Evolutionary conservation across 352 stramenopile genomes (phyloP).

Genomic region (Globisporangium iwayamae): DNA sequence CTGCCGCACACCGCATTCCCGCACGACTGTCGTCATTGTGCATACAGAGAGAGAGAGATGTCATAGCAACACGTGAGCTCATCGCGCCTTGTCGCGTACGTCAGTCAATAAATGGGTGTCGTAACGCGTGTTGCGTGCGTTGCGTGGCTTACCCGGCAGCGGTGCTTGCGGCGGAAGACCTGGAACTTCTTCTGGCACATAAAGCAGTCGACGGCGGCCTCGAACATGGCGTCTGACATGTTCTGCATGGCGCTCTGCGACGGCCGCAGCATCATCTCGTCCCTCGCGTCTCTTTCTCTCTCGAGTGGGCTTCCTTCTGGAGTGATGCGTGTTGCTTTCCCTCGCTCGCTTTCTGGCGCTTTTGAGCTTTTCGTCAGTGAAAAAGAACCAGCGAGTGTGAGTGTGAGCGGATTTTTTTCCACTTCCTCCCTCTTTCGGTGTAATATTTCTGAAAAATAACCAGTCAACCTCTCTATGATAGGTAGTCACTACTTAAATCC

Average conservation of each 20-base stretch:
- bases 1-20: slow-evolving; percentile 75
- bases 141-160: slow-evolving; percentile 47
- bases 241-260: slow-evolving; percentile 17
- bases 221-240: slow-evolving; percentile 46
- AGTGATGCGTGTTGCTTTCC: too few relatives aligned
- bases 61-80: background rate
- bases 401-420: slow-evolving; percentile 11
- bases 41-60: slow-evolving; percentile 1
- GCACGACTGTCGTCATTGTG: slow-evolving; percentile 40
- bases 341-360: background rate
- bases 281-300: background rate
- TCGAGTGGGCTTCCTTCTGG: background rate
- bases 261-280: slow-evolving; percentile 18
- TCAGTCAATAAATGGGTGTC: background rate
- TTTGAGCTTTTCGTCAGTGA: slow-evolving; percentile 3
- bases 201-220: slow-evolving; percentile 61
- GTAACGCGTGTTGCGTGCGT: background rate
- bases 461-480: background rate
- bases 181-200: slow-evolving; percentile 86
- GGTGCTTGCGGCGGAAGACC: slow-evolving; percentile 81
- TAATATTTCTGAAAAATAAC: background rate
- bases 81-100: background rate
- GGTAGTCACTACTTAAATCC: background rate
- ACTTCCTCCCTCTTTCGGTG: background rate
- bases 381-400: slow-evolving; percentile 7